Percentiles rank a stretch among this genome's conserved stretches.
Conservation (phyloP, 345 rosid genomes). For the Viola odorata region DNA sequence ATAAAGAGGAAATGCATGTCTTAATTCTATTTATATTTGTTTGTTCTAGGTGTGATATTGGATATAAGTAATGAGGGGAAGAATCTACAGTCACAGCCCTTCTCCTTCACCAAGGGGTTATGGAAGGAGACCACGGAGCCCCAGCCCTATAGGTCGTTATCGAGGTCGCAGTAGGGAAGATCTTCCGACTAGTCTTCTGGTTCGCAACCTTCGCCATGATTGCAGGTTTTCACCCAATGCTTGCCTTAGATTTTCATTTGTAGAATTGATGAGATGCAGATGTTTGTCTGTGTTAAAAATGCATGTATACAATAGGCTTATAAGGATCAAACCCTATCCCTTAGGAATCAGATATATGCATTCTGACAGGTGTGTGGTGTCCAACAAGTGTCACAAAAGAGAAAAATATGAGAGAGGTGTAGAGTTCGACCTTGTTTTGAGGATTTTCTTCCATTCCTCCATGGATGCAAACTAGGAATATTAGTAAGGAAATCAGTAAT, state of each 20-base stretch:
- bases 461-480: too few species aligned
- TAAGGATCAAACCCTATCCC: too few species aligned
- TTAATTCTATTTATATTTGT: neutral
- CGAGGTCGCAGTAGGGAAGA: conserved; percentile 55
- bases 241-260: neutral
- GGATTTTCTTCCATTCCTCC: too few species aligned
- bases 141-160: conserved; percentile 58
- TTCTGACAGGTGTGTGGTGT: too few species aligned
- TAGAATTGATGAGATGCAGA: neutral
- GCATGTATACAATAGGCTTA: too few species aligned
- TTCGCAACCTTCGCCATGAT: conserved; percentile 73
- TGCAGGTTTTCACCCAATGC: conserved; percentile 42
- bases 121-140: conserved; percentile 56
- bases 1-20: too few species aligned
- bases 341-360: too few species aligned
- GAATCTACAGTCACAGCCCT: conserved; percentile 73
- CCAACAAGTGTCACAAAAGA: too few species aligned
- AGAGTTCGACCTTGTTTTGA: too few species aligned
- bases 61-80: conserved; percentile 57
- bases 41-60: conserved; percentile 4
- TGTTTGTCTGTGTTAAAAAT: neutral
- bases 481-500: too few species aligned
- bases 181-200: conserved; percentile 77
- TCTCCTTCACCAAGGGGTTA: conserved; percentile 69
- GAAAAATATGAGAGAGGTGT: too few species aligned